Percentiles rank a stretch among this genome's conserved stretches.
Evolutionary conservation across 2,329 filamentous ascomycete genomes (phyloP).

Genomic region (Harringtonia lauricola): DNA sequence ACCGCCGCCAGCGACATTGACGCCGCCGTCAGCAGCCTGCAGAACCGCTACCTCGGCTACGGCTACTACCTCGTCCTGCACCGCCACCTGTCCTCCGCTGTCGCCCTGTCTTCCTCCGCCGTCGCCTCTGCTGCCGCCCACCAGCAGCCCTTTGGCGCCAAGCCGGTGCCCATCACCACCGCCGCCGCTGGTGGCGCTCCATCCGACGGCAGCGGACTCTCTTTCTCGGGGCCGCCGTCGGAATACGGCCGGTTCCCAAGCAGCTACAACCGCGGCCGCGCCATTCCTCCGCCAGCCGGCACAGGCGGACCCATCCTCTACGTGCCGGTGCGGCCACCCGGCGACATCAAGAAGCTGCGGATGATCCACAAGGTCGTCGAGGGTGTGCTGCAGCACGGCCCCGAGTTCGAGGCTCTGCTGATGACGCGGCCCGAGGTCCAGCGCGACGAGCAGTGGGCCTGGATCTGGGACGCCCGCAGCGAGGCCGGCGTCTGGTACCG

Average conservation of each 20-base stretch:
- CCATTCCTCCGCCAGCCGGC: slow-evolving; percentile 21
- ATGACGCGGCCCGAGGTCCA: slow-evolving; percentile 83
- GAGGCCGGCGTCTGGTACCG: slow-evolving; percentile 81
- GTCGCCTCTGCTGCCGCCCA: slow-evolving; percentile 16
- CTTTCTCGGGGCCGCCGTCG: neutral
- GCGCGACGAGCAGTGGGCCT: slow-evolving; percentile 81
- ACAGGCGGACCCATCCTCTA: slow-evolving; percentile 44
- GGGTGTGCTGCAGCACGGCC: slow-evolving; percentile 63
- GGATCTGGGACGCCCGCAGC: slow-evolving; percentile 80
- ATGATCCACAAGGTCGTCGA: slow-evolving; percentile 86
- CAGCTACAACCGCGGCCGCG: slow-evolving; percentile 9
- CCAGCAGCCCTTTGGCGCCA: slow-evolving; percentile 22
- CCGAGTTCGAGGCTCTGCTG: slow-evolving; percentile 81
- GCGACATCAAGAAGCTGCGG: slow-evolving; percentile 66
- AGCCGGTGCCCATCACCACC: slow-evolving; percentile 1
- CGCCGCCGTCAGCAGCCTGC: slow-evolving; percentile 61
- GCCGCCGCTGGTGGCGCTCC: no score
- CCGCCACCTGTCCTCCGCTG: slow-evolving; percentile 69
- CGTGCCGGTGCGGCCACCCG: slow-evolving; percentile 64
- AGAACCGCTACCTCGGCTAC: slow-evolving; percentile 76
- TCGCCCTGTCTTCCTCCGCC: slow-evolving; percentile 32
- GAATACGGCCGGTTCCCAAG: neutral
- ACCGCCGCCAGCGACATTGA: slow-evolving; percentile 80
- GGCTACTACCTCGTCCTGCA: slow-evolving; percentile 75
- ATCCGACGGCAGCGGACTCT: no score